phyloP scores from a whole-genome alignment of 495 filamentous ascomycete genomes.

The Annulohypoxylon maeteangense region DNA sequence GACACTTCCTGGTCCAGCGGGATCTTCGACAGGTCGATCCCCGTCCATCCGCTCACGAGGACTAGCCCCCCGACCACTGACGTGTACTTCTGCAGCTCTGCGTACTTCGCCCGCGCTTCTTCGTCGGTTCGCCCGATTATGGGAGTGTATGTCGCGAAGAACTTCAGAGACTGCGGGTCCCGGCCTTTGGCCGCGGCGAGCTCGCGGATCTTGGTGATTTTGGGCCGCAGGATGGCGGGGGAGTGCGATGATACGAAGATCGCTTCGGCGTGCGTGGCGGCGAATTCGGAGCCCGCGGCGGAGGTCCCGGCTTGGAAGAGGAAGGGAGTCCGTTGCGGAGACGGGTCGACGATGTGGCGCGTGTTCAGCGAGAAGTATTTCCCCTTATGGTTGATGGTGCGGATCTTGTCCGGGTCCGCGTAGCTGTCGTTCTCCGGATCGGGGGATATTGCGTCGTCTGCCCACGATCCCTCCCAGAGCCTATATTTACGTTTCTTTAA shows the following conservation, averaged over 20 bases:
- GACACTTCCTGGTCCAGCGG: constrained; percentile 67
- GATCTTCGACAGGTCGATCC: constrained; percentile 68
- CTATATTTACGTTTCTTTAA: constrained; percentile 38
- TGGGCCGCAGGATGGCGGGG: constrained; percentile 59
- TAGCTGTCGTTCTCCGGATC: constrained; percentile 63
- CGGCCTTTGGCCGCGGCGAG: constrained; percentile 62
- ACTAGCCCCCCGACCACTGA: constrained; percentile 67
- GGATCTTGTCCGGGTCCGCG: constrained; percentile 64
- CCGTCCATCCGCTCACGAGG: constrained; percentile 70
- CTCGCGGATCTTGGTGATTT: constrained; percentile 65
- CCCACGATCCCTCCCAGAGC: constrained; percentile 72
- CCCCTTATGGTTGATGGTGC: constrained; percentile 68
- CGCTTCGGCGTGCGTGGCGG: constrained; percentile 69
- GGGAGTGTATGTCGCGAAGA: constrained; percentile 68
- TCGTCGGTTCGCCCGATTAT: constrained; percentile 68
- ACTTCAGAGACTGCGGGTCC: constrained; percentile 66
- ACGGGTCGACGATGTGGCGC: constrained; percentile 67
- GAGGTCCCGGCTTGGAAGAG: constrained; percentile 74
- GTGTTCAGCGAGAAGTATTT: constrained; percentile 66
- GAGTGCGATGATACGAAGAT: constrained; percentile 71
- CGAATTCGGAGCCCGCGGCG: constrained; percentile 66
- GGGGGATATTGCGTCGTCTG: constrained; percentile 61
- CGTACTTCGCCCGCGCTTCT: constrained; percentile 64
- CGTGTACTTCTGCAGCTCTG: constrained; percentile 62
- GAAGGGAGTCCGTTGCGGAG: constrained; percentile 70